phyloP scores from a whole-genome alignment of 805 yeast species.

The Kodamaea fukazawae region DNA sequence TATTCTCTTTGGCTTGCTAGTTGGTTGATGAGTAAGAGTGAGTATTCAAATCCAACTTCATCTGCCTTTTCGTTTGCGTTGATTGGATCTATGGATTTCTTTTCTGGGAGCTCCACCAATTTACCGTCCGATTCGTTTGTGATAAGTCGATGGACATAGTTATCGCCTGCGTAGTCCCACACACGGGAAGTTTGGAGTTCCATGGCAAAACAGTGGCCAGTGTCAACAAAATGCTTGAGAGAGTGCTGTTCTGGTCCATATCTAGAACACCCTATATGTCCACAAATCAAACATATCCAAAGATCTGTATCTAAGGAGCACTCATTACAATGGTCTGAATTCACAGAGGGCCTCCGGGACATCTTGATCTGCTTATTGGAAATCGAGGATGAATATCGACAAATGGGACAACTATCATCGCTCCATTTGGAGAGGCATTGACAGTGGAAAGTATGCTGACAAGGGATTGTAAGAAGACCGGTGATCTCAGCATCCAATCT shows the following conservation, averaged over 20 bases:
- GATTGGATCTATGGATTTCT: constrained; percentile 10
- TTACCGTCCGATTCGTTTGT: constrained; percentile 89
- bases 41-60: constrained; percentile 72
- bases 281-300: constrained; percentile 90
- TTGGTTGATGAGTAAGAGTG: constrained; percentile 74
- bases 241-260: constrained; percentile 82
- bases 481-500: constrained; percentile 78
- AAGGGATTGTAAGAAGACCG: constrained; percentile 82
- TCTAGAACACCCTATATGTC: constrained; percentile 89
- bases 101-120: constrained; percentile 66
- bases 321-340: constrained; percentile 1
- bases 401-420: constrained; percentile 88
- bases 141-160: constrained; percentile 80
- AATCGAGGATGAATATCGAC: constrained; percentile 60
- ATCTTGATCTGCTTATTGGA: constrained; percentile 33
- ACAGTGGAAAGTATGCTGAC: constrained; percentile 92
- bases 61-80: constrained; percentile 40
- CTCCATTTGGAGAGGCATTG: constrained; percentile 85
- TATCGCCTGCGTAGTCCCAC: constrained; percentile 93
- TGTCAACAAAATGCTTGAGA: constrained; percentile 68
- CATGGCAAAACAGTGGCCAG: constrained; percentile 90
- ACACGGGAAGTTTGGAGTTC: constrained; percentile 80
- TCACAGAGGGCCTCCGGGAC: no score
- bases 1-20: constrained; percentile 82
- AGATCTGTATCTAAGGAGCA: constrained; percentile 63